Evolutionary conservation across 2,329 filamentous ascomycete genomes (phyloP).

Genomic region (Botrytis fragariae): DNA sequence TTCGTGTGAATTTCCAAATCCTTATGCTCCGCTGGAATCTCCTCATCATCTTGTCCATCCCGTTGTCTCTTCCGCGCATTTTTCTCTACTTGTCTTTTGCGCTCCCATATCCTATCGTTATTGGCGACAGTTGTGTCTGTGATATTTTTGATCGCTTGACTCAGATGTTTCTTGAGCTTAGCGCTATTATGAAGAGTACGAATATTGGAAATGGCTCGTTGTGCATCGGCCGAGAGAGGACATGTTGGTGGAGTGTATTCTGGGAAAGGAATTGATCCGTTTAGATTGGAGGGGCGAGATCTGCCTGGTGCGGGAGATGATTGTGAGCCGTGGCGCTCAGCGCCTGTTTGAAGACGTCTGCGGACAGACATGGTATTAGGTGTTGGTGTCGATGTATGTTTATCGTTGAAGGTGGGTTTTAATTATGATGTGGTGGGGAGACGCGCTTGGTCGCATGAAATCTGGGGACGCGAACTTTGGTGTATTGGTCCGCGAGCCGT

Average conservation of each 20-base stretch:
- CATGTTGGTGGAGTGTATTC: conserved; percentile 53
- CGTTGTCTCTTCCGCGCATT: conserved; percentile 34
- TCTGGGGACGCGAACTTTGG: conserved; percentile 9
- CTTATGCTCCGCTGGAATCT: conserved; percentile 38
- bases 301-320: conserved; percentile 28
- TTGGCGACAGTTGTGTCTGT: conserved; percentile 50
- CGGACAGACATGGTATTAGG: conserved; percentile 27
- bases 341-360: conserved; percentile 27
- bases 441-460: conserved; percentile 1
- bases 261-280: conserved; percentile 40
- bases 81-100: conserved; percentile 30
- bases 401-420: not conserved
- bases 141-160: conserved; percentile 47
- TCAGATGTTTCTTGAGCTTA: conserved; percentile 49
- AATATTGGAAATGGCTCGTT: conserved; percentile 47
- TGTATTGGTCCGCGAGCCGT: not conserved
- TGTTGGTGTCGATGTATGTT: not conserved
- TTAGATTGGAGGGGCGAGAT: conserved; percentile 22
- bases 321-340: conserved; percentile 20
- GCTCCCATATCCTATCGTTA: conserved; percentile 50
- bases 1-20: conserved; percentile 43
- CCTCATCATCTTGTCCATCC: conserved; percentile 37
- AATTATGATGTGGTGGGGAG: conserved; percentile 1
- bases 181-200: conserved; percentile 42
- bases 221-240: conserved; percentile 48